Evolutionary conservation across 345 rosid genomes (phyloP), one percentile per base, ranked within the genome.

Genomic region (Dimocarpus longan): DNA sequence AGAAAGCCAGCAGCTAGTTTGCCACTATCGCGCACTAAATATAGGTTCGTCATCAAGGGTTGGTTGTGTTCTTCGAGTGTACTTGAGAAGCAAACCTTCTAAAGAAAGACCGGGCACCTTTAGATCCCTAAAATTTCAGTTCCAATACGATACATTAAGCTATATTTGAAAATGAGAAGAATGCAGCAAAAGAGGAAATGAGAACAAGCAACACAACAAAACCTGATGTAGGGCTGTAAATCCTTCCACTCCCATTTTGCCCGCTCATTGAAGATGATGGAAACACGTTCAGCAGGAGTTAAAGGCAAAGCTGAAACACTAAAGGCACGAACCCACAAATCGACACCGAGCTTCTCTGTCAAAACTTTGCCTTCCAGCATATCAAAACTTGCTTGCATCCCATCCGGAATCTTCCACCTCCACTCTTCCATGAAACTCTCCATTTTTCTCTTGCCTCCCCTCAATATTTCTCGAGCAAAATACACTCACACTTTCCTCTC

Each of bases 241-340:
- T 96, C 99, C 85, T 90, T 94, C 95, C 92, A 84, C 65, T 90
- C 97, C 99, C 99, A 94, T 85, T 85, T 96, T 40, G 91, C 50
- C 65, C 95, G 88, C 75, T 91, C 92, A 70, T 81, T 88, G 80
- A 95, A 93, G n/a, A 95, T 90, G 71, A 82, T 59, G 0, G 88
- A 57, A 70, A 95, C 93, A 10, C 98, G 87, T 68, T 92, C 95
- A 12, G 92, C 83, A 28, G 99, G 98, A 71, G 86, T 87, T 21
- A 86, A 89, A 2, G 99, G 95, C 82, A 95, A 80, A 10, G 91
- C 91, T 11, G 90, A 86, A 6, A 88, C 89, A 5, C 97, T 92
- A 57, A 90, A 92, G 48, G 82, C 86, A 70, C 80, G 90, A 78
- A 93, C 84, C 97, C 94, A 90, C 21, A 87, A 88, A 21, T 95